Base-by-base conservation (phyloP, 208 protist species). In the Acanthamoeba healyi region DNA sequence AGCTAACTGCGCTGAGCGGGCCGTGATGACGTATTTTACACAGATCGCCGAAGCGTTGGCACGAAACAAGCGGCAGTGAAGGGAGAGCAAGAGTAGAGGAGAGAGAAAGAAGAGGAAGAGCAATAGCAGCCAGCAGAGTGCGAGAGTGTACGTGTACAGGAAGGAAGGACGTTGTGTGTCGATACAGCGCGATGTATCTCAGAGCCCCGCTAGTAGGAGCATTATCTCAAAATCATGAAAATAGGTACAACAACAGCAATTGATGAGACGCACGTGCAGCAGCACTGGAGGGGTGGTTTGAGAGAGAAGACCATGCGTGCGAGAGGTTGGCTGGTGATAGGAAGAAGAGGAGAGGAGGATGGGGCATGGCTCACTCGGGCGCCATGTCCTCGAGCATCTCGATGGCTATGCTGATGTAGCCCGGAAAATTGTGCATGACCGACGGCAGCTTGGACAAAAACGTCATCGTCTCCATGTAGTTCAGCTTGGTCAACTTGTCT, bases 371-470 rank as follows among this genome's bases (percentile, higher is more conserved):
- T 82, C 42, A 86, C n/a, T 58, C 77, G 19, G 42, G 1, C 22
- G 77, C 77, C 77, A 86, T 86, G 32, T 86, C 77, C 77, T 86
- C 77, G 4, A 86, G 77, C 77, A 86, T 86, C 44, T 86, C 77
- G 40, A 58, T 86, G 42, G 77, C 77, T 3, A 86, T 86, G 44
- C 3, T 86, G 77, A 86, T 86, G 77, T 86, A 86, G 42, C 44
- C n/a, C 19, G 9, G 38, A 58, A 86, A 86, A 58, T 86, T 86
- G 44, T 86, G 22, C 77, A 86, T 49, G 29, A 58, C 29, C 42
- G 38, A 40, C 1, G 77, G 77, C 40, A 86, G 44, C 2, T 40
- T 58, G 34, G 38, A 58, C 42, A 86, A 58, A 58, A 86, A 86
- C 0, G 77, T 86, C 77, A 86, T 86, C 42, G 77, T 86, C 5